These are phyloP conservation scores for Leptographium flavum DNA, from an alignment of 2,329 filamentous ascomycete species.

Conservation along the genomic window DNA sequence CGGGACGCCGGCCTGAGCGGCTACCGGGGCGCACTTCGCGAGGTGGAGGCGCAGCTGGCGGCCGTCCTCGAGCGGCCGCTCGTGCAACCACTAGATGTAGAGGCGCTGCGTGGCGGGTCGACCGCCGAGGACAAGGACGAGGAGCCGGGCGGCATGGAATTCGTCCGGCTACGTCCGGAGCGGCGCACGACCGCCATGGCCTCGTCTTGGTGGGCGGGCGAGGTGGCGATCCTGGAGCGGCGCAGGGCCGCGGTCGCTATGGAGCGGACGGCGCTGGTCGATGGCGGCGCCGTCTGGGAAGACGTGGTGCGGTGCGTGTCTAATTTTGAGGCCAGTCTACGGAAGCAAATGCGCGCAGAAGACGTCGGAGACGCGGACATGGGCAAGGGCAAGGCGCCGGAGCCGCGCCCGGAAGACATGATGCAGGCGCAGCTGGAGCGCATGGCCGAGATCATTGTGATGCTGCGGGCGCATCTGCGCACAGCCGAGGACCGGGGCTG, in stretches of 20 bases:
- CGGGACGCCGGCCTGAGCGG: slow-evolving; percentile 59
- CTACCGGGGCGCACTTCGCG: slow-evolving; percentile 51
- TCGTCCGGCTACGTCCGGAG: slow-evolving; percentile 46
- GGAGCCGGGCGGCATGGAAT: slow-evolving; percentile 30
- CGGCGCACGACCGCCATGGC: slow-evolving; percentile 58
- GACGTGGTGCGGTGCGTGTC: slow-evolving; percentile 43
- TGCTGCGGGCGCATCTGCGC: slow-evolving; percentile 38
- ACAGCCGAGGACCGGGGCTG: slow-evolving; percentile 48
- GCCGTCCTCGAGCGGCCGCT: slow-evolving; percentile 45
- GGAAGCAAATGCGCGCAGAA: slow-evolving; percentile 30
- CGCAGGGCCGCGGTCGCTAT: slow-evolving; percentile 41
- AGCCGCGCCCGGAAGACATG: slow-evolving; percentile 7
- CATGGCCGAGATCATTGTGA: slow-evolving; percentile 41
- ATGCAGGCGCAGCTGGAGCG: slow-evolving; percentile 30
- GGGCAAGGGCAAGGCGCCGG: slow-evolving; percentile 7
- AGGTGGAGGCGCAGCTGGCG: slow-evolving; percentile 49
- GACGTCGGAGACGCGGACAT: slow-evolving; percentile 15
- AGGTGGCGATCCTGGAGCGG: slow-evolving; percentile 39
- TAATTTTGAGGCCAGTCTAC: slow-evolving; percentile 50
- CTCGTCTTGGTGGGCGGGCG: slow-evolving; percentile 53
- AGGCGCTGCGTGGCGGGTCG: slow-evolving; percentile 19
- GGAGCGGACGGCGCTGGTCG: slow-evolving; percentile 51
- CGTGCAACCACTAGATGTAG: slow-evolving; percentile 35
- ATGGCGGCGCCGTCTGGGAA: slow-evolving; percentile 54
- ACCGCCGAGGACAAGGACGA: slow-evolving; percentile 8